Conservation (phyloP, 768 basidiomycete genomes). For the Boletellus sp. region DNA sequence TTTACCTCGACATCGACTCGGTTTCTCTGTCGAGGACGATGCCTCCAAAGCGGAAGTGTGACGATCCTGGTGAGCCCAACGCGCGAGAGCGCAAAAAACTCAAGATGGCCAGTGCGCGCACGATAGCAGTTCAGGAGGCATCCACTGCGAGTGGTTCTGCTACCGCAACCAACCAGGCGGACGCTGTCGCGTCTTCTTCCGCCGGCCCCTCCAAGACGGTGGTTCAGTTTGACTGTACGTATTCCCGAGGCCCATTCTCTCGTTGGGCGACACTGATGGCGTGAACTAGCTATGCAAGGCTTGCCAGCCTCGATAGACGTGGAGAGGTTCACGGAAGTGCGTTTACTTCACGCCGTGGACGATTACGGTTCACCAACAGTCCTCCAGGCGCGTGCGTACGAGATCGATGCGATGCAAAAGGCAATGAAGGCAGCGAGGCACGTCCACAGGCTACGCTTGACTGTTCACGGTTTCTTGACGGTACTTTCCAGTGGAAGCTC, state of each 20-base stretch:
- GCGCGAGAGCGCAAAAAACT: constrained; percentile 65
- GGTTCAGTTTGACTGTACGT: constrained; percentile 40
- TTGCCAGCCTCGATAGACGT: constrained; percentile 79
- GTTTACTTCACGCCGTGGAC: constrained; percentile 4
- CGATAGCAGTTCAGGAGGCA: constrained; percentile 57
- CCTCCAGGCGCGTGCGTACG: constrained; percentile 76
- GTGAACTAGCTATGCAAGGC: constrained; percentile 46
- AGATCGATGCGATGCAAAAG: constrained; percentile 86
- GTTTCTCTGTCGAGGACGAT: constrained; percentile 19
- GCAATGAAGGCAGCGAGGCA: constrained; percentile 81
- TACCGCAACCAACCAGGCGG: constrained; percentile 12
- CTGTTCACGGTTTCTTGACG: neutral
- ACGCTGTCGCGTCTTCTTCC: constrained; percentile 28
- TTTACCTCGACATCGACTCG: no score
- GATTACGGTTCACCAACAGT: neutral
- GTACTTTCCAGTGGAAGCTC: constrained; percentile 49
- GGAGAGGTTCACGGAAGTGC: constrained; percentile 83
- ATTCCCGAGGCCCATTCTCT: neutral
- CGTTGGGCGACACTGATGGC: neutral
- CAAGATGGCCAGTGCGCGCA: constrained; percentile 59
- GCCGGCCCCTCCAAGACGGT: constrained; percentile 39
- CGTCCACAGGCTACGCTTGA: neutral
- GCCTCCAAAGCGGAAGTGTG: constrained; percentile 41
- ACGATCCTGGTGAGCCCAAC: constrained; percentile 27
- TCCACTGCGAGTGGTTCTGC: constrained; percentile 8